Base-by-base conservation (phyloP, 306 rosid species). In the Hippophae tibetana region DNA sequence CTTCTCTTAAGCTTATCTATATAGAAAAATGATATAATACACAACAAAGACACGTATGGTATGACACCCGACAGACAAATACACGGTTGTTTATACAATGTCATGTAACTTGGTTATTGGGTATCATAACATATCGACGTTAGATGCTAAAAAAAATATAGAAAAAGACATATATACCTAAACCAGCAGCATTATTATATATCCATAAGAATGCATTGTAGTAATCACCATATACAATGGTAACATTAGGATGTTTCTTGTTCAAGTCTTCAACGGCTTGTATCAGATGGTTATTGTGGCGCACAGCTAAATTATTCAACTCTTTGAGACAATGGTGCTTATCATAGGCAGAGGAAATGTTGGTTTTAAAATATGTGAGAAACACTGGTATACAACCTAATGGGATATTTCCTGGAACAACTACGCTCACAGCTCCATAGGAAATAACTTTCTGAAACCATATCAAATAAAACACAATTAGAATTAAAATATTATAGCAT, bases 331-430 rank as follows among this genome's bases (percentile, higher is more conserved):
- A 62, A 8, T 48, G 68, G 26, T 18, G 42, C 7, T 47, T 62
- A 7, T 62, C 58, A 4, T 69, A 69, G 10, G 52, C 63, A 13
- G 68, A 14, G 6, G 63, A 38, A 48, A 61, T 26, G 7, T 62
- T 56, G 13, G 58, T 47, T 8, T 69, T 55, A 18, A 54, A 69
- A 8, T 2, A 10, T 5, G 68, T 62, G 6, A 69, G 74, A 25
- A 54, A 69, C n/a, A 61, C 9, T 7, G 63, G 74, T 0, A 61
- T 47, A 42, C 74, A 69, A 5, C 74, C 74, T 3, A 61, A 42
- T 7, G 63, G 68, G 23, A 69, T 61, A 13, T 47, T 62, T 55
- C 74, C 74, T 0, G 68, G 68, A 45, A 69, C 68, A 42, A 69
- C 13, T n/a, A 69, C 57, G 56, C 53, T 46, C 10, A 10, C 14